Evolutionary conservation across 352 stramenopile species (phyloP), one percentile per base, ranked within the genome.

Genomic region (Phytophthora cryptogea): DNA sequence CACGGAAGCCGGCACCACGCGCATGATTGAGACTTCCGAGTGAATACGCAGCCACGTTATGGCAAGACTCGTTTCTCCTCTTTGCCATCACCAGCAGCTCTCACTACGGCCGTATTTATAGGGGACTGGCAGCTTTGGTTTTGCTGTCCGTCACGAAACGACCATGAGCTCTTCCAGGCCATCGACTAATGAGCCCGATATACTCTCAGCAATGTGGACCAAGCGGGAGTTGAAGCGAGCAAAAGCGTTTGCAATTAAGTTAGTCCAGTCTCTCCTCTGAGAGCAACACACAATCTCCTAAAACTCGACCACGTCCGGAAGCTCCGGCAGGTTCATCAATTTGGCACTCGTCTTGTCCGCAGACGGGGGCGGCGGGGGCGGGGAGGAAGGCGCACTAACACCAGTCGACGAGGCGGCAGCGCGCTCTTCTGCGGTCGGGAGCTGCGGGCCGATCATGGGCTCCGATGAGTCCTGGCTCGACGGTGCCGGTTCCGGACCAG

Each of bases 261-360:
- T 76, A 76, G 48, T 53, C 42, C 58, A 56, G 31, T 42, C 44
- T 61, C 54, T 42, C 35, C 31, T 36, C 40, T 4, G 17, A 50
- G 32, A 58, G 49, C 49, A 59, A 48, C 28, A 49, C 41, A 35
- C 23, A 20, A 46, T 43, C 11, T 66, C 51, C 53, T 76, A 80
- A 66, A 80, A 80, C 65, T 74, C 71, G 17, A 78, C 44, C 55
- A 86, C 73, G 37, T 86, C 76, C n/a, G 76, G 76, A 11, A 86
- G 55, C 17, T 86, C 76, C 14, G 76, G 73, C 31, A 86, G 43
- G 39, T 76, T 74, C 16, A 28, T 62, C 42, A 78, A 48, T 45
- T 69, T 69, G 14, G 39, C 28, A 1, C 20, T 39, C 13, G 63
- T 58, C 27, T 51, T 55, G 42, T 20, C 35, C 7, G 35, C 17